A percentile compares a stretch with the other conserved stretches of the same genome.
Conservation (phyloP, 768 basidiomycete species). For the Mycena epipterygia region DNA sequence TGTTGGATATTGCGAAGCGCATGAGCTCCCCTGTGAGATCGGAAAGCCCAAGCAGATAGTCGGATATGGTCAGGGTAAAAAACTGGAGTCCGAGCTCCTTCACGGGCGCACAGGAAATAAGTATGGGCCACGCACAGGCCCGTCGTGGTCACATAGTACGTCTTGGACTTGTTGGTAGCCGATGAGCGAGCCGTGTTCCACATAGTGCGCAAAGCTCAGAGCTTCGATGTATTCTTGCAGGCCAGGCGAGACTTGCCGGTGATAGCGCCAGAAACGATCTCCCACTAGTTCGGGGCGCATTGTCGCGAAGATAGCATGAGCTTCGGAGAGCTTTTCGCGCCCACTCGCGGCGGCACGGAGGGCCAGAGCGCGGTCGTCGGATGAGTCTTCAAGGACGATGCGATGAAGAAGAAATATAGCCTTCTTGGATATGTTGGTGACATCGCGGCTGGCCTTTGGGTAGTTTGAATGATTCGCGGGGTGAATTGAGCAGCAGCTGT, state of each 20-base stretch:
- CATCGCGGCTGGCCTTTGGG: conserved; percentile 81
- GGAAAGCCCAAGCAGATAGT: conserved; percentile 93
- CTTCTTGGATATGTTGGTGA: conserved; percentile 93
- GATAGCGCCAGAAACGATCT: conserved; percentile 83
- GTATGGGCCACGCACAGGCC: conserved; percentile 67
- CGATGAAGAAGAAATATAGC: conserved; percentile 94
- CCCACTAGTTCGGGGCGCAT: conserved; percentile 74
- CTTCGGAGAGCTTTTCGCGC: conserved; percentile 74
- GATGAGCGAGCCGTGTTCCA: conserved; percentile 78
- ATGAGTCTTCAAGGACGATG: conserved; percentile 55
- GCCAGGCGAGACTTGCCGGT: conserved; percentile 81
- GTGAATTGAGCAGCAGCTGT: neutral
- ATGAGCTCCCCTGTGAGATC: conserved; percentile 98
- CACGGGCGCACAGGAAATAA: neutral
- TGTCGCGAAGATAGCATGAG: conserved; percentile 72
- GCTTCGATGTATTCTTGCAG: conserved; percentile 98
- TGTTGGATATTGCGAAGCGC: conserved; percentile 92
- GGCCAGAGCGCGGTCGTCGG: conserved; percentile 47
- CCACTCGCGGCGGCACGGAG: conserved; percentile 64
- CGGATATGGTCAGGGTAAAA: conserved; percentile 81
- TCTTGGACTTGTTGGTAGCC: conserved; percentile 76
- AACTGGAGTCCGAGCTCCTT: conserved; percentile 59
- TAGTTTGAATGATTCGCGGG: neutral
- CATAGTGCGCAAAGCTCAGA: conserved; percentile 88
- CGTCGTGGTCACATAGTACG: conserved; percentile 71